Base-by-base conservation (phyloP, 106 monocot genomes). In the Dendrobium officinale region DNA sequence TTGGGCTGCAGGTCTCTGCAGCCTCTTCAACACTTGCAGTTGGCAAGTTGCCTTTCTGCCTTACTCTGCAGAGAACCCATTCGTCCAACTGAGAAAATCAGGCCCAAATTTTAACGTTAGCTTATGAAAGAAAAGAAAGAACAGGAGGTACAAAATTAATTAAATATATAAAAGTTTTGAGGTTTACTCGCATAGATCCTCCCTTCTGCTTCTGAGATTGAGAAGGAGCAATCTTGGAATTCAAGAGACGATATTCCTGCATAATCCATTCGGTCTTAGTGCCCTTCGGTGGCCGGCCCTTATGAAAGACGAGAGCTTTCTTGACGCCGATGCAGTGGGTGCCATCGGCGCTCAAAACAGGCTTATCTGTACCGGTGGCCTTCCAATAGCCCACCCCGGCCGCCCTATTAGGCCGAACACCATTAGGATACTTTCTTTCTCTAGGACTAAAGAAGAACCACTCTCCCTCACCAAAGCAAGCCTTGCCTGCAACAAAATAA, bases 361-460 rank as follows among this genome's bases (percentile, higher is more conserved):
- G 74, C 42, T 75, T 75, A 44, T 75, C 74, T 18, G 44, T 75
- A 15, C 74, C 74, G 5, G 74, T 75, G 2, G 74, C 74, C 74
- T 75, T 75, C 74, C 74, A 75, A 19, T 45, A 75, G 17, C 74
- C 74, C 5, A 41, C 6, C 43, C 74, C 74, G 0, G 74, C 74
- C 16, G 74, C 17, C 44, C 74, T 42, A 31, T 75, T 75, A 3
- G 74, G 74, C 42, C 74, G 26, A 20, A n/a, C 43, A 15, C 74
- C 74, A 41, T 44, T 42, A 11, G 74, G 74, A 41, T 75, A 75
- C 44, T 75, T 75, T 20, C 74, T 41, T 3, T 75, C 74, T 44
- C 74, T 17, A 19, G 74, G 74, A 31, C 74, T 75, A 20, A 75
- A 75, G 74, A 75, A 75, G 43, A 75, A 75, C 74, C 74, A 75